phyloP scores from a whole-genome alignment of 2,329 filamentous ascomycete species.

The Xylariaceae sp. region DNA sequence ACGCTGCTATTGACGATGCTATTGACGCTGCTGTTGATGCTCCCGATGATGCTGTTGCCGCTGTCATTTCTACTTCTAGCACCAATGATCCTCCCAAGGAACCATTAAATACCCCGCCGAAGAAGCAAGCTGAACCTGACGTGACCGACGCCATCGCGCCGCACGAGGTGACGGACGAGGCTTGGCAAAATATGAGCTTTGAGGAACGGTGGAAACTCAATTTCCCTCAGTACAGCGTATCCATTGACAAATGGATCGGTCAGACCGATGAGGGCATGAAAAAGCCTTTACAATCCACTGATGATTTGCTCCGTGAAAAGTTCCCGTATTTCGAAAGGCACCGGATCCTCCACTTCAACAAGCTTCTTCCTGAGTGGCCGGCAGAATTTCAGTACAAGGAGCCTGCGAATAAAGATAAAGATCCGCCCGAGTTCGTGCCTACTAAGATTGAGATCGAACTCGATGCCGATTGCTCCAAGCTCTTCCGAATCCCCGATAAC shows the following conservation, averaged over 20 bases:
- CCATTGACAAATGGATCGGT: slow-evolving; percentile 33
- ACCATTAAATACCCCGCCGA: slow-evolving; percentile 1
- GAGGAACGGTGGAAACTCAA: slow-evolving; percentile 37
- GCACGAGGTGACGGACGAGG: slow-evolving; percentile 32
- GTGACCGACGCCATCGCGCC: slow-evolving; percentile 13
- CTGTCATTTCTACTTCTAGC: neutral
- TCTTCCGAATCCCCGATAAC: slow-evolving; percentile 69
- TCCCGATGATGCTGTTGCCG: neutral
- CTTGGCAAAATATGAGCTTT: slow-evolving; percentile 33
- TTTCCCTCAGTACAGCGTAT: slow-evolving; percentile 41
- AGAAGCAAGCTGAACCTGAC: slow-evolving; percentile 3
- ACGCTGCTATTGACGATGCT: neutral
- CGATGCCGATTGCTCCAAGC: slow-evolving; percentile 77
- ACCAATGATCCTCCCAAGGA: neutral
- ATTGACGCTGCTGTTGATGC: neutral
- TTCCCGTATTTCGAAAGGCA: slow-evolving; percentile 78
- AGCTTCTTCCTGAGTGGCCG: slow-evolving; percentile 74
- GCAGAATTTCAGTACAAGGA: slow-evolving; percentile 74
- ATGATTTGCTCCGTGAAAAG: slow-evolving; percentile 70
- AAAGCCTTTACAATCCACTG: slow-evolving; percentile 63
- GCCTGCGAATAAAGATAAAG: slow-evolving; percentile 70
- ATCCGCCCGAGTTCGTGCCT: slow-evolving; percentile 58
- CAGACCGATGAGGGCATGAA: slow-evolving; percentile 54
- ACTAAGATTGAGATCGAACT: slow-evolving; percentile 87
- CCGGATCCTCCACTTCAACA: slow-evolving; percentile 70